Evolutionary conservation across 805 yeast species (phyloP).

Genomic region (Myxozyma monticola): DNA sequence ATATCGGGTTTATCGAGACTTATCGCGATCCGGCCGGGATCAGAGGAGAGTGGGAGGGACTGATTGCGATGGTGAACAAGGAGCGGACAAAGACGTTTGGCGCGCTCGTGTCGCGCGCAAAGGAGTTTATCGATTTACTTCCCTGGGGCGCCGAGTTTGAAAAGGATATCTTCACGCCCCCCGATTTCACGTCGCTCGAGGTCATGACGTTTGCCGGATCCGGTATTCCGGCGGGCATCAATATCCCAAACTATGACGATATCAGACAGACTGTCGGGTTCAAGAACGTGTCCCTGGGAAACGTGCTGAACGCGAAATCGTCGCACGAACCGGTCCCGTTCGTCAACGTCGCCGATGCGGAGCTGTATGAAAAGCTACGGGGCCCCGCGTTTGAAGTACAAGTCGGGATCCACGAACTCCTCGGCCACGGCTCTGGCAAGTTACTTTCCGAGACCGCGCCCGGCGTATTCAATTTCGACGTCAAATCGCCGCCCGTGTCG

Average conservation of each 20-base stretch:
- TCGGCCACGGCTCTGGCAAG: conserved; percentile 92
- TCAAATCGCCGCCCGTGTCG: conserved; percentile 58
- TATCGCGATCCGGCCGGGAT: conserved; percentile 91
- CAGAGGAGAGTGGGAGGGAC: conserved; percentile 91
- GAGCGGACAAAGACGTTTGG: conserved; percentile 82
- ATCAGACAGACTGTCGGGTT: conserved; percentile 81
- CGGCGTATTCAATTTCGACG: conserved; percentile 72
- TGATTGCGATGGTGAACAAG: conserved; percentile 86
- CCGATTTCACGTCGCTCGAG: conserved; percentile 88
- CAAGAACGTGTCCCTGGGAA: conserved; percentile 86
- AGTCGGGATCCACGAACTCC: conserved; percentile 87
- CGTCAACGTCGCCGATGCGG: conserved; percentile 53
- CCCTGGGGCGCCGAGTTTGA: conserved; percentile 81
- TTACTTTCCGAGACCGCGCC: conserved; percentile 60
- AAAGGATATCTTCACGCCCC: conserved; percentile 84
- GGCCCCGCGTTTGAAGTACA: conserved; percentile 88
- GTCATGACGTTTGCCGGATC: conserved; percentile 86
- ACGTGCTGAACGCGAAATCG: conserved; percentile 74
- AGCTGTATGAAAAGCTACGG: conserved; percentile 54
- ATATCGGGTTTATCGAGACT: conserved; percentile 89
- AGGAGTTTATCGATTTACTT: conserved; percentile 58
- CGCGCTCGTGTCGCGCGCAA: conserved; percentile 65
- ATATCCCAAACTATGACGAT: conserved; percentile 90
- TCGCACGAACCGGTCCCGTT: conserved; percentile 69
- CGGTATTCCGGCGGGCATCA: conserved; percentile 91